Conservation (phyloP, 352 stramenopile species). For the Aphanomyces euteiches region DNA sequence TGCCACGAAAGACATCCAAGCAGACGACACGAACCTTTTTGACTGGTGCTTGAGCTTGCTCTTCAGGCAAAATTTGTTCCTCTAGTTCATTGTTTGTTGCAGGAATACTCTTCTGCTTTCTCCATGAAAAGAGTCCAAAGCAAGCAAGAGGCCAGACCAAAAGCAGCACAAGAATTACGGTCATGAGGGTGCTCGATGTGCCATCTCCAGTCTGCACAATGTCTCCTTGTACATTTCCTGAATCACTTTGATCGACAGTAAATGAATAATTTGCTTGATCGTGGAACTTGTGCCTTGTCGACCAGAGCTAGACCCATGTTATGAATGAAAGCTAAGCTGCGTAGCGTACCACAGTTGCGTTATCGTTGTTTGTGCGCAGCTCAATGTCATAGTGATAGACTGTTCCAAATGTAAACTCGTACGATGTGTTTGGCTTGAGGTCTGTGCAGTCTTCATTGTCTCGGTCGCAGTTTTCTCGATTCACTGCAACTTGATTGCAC, state of each 20-base stretch:
- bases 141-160: constrained; percentile 10
- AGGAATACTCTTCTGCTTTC: background rate
- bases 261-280: background rate
- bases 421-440: background rate
- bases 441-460: constrained; percentile 1
- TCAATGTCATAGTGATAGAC: background rate
- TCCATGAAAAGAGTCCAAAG: constrained; percentile 17
- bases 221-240: background rate
- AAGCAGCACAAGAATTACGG: background rate
- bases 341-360: background rate
- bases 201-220: background rate
- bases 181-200: constrained; percentile 4
- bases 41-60: background rate
- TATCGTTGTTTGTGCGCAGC: background rate
- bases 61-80: background rate
- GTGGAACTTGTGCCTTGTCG: background rate
- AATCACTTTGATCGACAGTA: background rate
- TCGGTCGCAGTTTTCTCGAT: background rate
- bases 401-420: background rate
- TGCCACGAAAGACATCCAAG: constrained; percentile 70
- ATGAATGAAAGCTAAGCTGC: background rate
- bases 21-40: constrained; percentile 35
- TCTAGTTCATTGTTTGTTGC: background rate
- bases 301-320: too few relatives aligned
- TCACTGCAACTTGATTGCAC: too few relatives aligned